Evolutionary conservation across 1,284 basidiomycete species (phyloP).

Genomic region (Schizopora paradoxa): DNA sequence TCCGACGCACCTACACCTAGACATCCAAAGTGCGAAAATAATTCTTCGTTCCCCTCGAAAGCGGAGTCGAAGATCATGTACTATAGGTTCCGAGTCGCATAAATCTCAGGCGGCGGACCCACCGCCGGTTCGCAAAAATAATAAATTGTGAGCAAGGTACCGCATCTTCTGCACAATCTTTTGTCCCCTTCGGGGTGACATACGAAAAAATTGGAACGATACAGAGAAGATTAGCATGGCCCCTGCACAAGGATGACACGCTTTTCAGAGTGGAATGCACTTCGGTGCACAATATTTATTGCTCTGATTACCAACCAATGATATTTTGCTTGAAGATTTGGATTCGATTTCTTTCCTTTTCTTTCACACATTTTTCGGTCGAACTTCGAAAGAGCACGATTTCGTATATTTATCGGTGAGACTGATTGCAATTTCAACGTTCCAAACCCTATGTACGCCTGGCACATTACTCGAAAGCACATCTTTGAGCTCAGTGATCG

Average conservation of each 20-base stretch:
- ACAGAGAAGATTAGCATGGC: constrained; percentile 21
- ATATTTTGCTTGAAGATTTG: constrained; percentile 1
- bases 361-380: not conserved
- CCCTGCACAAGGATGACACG: constrained; percentile 21
- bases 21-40: no score
- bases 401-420: no score
- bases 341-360: not conserved
- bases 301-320: no score
- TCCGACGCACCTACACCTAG: no score
- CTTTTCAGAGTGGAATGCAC: constrained; percentile 19
- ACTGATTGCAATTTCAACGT: no score
- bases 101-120: not conserved
- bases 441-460: no score
- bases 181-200: constrained; percentile 21
- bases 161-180: not conserved
- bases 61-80: no score
- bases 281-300: constrained; percentile 20
- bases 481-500: no score
- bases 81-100: no score
- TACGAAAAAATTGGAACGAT: constrained; percentile 21
- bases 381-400: no score
- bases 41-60: no score
- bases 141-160: constrained; percentile 2
- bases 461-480: no score
- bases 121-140: constrained; percentile 16